These are phyloP conservation scores for Clonostachys solani DNA, from an alignment of 2,329 filamentous ascomycete genomes.

Conservation along the genomic window DNA sequence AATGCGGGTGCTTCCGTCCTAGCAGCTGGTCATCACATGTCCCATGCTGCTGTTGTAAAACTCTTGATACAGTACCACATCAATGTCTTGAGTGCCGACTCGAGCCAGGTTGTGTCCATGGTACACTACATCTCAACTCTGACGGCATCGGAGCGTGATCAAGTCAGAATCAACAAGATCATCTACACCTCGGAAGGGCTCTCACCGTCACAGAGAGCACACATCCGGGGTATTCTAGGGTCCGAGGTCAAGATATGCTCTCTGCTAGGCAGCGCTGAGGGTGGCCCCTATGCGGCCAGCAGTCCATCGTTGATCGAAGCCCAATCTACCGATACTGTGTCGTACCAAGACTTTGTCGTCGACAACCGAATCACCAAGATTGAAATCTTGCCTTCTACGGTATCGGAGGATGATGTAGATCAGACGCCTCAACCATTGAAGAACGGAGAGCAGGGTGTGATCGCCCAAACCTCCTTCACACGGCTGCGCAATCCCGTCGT, in stretches of 20 bases:
- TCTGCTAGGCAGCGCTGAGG: slow-evolving; percentile 34
- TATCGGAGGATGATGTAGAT: too few relatives aligned
- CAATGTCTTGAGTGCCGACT: slow-evolving; percentile 31
- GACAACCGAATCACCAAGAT: neutral
- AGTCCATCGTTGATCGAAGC: slow-evolving; percentile 16
- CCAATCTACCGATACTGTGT: slow-evolving; percentile 4
- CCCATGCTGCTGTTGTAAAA: slow-evolving; percentile 12
- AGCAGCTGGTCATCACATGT: slow-evolving; percentile 22
- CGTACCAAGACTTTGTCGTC: neutral
- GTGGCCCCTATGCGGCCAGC: slow-evolving; percentile 29
- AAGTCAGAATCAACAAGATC: slow-evolving; percentile 28
- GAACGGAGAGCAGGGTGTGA: neutral
- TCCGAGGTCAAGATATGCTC: slow-evolving; percentile 27
- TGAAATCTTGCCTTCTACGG: neutral
- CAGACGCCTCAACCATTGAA: neutral
- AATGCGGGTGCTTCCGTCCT: slow-evolving; percentile 33
- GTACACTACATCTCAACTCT: slow-evolving; percentile 26
- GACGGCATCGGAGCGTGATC: slow-evolving; percentile 3
- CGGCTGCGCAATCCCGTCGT: neutral
- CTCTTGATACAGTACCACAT: slow-evolving; percentile 21
- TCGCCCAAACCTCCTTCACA: neutral
- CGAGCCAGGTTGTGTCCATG: slow-evolving; percentile 28
- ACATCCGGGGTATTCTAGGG: slow-evolving; percentile 20
- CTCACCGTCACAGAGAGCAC: slow-evolving; percentile 19
- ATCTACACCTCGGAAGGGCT: slow-evolving; percentile 39